Conservation (phyloP, 108 stramenopile genomes). For the Nitzschia sp. region DNA sequence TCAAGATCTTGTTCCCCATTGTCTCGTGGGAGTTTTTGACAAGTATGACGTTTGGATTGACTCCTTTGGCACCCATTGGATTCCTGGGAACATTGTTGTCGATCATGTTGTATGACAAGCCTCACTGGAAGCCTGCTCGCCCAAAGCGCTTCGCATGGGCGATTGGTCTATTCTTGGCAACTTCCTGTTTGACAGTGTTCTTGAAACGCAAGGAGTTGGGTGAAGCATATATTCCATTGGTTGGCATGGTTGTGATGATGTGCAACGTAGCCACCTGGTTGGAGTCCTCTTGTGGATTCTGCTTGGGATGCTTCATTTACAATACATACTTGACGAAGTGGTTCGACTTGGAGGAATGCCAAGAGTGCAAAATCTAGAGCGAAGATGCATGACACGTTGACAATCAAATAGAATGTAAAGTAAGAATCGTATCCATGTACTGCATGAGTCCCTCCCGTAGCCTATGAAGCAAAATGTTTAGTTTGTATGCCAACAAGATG, state of each 20-base stretch:
- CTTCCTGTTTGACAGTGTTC: slow-evolving; percentile 33
- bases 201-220: slow-evolving; percentile 32
- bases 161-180: slow-evolving; percentile 47
- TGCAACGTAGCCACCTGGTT: slow-evolving; percentile 58
- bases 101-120: slow-evolving; percentile 29
- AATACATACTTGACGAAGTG: slow-evolving; percentile 39
- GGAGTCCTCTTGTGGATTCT: slow-evolving; percentile 51
- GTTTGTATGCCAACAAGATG: too few species aligned
- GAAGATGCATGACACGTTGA: not conserved
- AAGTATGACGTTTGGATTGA: slow-evolving; percentile 43
- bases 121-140: slow-evolving; percentile 55
- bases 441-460: too few species aligned
- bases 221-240: slow-evolving; percentile 5
- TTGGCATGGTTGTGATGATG: slow-evolving; percentile 33
- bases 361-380: slow-evolving; percentile 50
- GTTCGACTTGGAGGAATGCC: slow-evolving; percentile 48
- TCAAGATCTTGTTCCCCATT: slow-evolving; percentile 36
- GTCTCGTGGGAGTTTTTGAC: slow-evolving; percentile 46
- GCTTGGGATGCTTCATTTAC: slow-evolving; percentile 58
- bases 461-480: too few species aligned
- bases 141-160: slow-evolving; percentile 62
- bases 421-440: too few species aligned
- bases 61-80: slow-evolving; percentile 56
- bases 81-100: slow-evolving; percentile 36
- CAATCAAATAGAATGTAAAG: too few species aligned